These are phyloP conservation scores for Fusarium tupiense DNA, from an alignment of 2,329 filamentous ascomycete species.

Conservation along the genomic window DNA sequence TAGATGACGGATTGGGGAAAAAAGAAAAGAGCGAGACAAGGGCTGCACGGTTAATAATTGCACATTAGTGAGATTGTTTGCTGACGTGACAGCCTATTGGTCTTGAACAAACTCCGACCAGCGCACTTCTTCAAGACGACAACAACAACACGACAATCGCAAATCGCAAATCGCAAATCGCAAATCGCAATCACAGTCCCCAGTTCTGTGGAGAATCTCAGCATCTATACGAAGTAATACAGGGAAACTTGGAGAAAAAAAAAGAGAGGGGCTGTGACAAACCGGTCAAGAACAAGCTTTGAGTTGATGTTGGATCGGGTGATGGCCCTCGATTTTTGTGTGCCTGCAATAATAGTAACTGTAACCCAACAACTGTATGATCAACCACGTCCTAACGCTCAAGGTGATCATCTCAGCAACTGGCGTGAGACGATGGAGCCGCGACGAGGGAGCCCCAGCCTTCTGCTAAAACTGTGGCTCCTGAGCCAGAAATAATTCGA, in stretches of 20 bases:
- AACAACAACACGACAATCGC: not conserved
- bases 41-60: not conserved
- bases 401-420: not conserved
- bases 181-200: constrained; percentile 10
- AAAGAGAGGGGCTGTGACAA: constrained; percentile 27
- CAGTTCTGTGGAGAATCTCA: constrained; percentile 27
- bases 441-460: constrained; percentile 4
- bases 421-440: constrained; percentile 32
- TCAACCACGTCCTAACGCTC: constrained; percentile 9
- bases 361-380: constrained; percentile 18
- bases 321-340: constrained; percentile 11
- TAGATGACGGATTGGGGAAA: not conserved
- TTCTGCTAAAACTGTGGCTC: constrained; percentile 19
- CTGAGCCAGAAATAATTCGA: not conserved
- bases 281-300: constrained; percentile 28
- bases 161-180: not conserved
- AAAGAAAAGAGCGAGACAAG: not conserved
- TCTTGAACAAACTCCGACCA: no score
- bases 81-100: not conserved
- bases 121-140: no score
- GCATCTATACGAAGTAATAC: constrained; percentile 27
- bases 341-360: constrained; percentile 23
- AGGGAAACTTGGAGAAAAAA: constrained; percentile 12
- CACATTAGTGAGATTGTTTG: not conserved
- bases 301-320: constrained; percentile 26